Percentiles rank a stretch among this genome's conserved stretches.
Conservation (phyloP, 192 early-diverging fungal genomes). For the Linnemannia schmuckeri region DNA sequence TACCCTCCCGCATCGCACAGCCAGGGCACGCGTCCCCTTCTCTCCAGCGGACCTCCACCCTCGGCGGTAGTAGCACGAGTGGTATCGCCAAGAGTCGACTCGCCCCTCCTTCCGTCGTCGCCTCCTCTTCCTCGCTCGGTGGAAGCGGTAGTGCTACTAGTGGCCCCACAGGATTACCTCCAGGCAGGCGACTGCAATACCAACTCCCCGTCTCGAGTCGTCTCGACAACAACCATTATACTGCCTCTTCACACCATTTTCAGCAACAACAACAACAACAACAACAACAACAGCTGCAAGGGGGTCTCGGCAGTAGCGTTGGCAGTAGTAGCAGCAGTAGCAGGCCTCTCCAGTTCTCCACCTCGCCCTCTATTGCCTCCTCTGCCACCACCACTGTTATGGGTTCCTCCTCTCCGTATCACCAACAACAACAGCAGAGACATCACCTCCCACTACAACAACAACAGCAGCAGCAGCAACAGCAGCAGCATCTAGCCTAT, state of each 20-base stretch:
- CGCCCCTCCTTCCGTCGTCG: not conserved
- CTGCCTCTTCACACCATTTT: not conserved
- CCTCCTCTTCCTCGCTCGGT: not conserved
- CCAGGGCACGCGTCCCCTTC: constrained; percentile 1
- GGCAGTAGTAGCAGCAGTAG: constrained; percentile 10
- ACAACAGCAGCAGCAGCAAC: constrained; percentile 18
- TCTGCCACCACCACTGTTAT: constrained; percentile 8
- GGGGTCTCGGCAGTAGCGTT: constrained; percentile 6
- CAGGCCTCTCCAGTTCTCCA: not conserved
- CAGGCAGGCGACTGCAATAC: constrained; percentile 37
- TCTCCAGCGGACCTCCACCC: not conserved
- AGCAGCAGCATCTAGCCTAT: not conserved
- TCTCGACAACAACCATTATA: constrained; percentile 22
- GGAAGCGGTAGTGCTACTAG: not conserved
- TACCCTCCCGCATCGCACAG: not conserved
- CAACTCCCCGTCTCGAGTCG: constrained; percentile 36
- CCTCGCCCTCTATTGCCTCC: not conserved
- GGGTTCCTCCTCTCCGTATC: constrained; percentile 13
- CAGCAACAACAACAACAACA: constrained; percentile 20
- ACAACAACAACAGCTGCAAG: constrained; percentile 21
- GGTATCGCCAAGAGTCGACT: constrained; percentile 1
- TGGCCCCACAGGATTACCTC: not conserved
- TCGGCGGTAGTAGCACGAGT: not conserved
- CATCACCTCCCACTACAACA: constrained; percentile 13
- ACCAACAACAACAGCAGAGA: constrained; percentile 24